Base-by-base conservation (phyloP, 2,329 filamentous ascomycete genomes). In the Fusarium nurragi region DNA sequence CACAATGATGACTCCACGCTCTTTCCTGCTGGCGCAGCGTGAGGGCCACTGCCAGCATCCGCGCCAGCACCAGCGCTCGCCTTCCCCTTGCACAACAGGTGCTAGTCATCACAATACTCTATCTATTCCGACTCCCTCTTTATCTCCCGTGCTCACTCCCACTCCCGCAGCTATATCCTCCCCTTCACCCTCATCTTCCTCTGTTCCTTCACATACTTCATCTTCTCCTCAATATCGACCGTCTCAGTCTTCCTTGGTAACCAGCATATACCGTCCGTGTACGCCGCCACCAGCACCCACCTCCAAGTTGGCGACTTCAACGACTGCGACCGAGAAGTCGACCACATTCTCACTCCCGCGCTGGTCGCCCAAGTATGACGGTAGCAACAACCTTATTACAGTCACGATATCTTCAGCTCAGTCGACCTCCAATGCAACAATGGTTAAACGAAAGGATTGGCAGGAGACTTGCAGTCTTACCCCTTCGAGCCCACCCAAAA, bases 391-490 rank as follows among this genome's bases (percentile, higher is more conserved):
- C 44, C 54, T 64, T 63, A 60, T 67, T 59, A 69, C 60, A 52
- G 63, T 68, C 68, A 70, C 56, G 26, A 64, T 70, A 39, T 65
- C 68, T 64, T 51, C 69, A 56, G 51, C 60, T 54, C 66, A 47
- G 37, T 59, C 67, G 48, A 54, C 60, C 54, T 60, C 68, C 58
- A 60, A 77, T 73, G 73, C 61, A 63, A 69, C 64, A 41, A 77
- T 78, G 76, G 72, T 66, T 45, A 77, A 77, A 68, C 76, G 74
- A 46, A 77, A 75, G 62, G 68, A 73, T 25, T 67, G 72, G 59
- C 69, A 71, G 62, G 71, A 76, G 53, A 68, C 67, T 43, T 50
- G 63, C 30, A 64, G 61, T 64, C 71, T 73, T 34, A 64, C 74
- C 47, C 67, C 71, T 58, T 70, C 74, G 25, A 71, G 70, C 53